A percentile compares a stretch with the other conserved stretches of the same genome.
Conservation (phyloP, 805 yeast genomes). For the Saccharomycopsis olivae region DNA sequence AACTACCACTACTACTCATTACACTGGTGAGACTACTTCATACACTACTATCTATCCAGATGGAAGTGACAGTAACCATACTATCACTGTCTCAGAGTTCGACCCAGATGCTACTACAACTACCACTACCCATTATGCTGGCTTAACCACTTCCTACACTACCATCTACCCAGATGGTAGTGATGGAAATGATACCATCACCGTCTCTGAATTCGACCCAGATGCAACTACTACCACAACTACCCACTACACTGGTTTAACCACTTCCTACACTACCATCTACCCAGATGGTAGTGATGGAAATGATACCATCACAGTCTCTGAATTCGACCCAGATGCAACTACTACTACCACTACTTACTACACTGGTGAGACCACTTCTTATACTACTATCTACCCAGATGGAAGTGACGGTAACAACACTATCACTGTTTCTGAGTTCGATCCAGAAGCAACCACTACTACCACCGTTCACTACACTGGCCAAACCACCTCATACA, state of each 20-base stretch:
- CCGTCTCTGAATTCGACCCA: slow-evolving; percentile 8
- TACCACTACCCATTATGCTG: slow-evolving; percentile 2
- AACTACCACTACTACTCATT: neutral
- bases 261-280: slow-evolving; percentile 5
- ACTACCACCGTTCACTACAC: slow-evolving; percentile 2
- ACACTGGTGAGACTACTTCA: slow-evolving; percentile 4
- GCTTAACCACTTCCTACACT: slow-evolving; percentile 1
- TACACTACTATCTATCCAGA: neutral
- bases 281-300: slow-evolving; percentile 3
- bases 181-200: neutral
- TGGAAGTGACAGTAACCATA: neutral
- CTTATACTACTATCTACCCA: slow-evolving; percentile 5
- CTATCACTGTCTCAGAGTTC: slow-evolving; percentile 1
- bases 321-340: slow-evolving; percentile 3
- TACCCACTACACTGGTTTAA: slow-evolving; percentile 3
- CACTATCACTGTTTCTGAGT: slow-evolving; percentile 1
- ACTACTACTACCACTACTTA: slow-evolving; percentile 2
- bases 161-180: neutral
- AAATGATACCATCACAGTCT: slow-evolving; percentile 1
- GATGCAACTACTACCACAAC: slow-evolving; percentile 3
- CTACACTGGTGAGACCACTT: slow-evolving; percentile 6
- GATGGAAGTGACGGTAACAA: slow-evolving; percentile 2
- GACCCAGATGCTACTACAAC: slow-evolving; percentile 3
- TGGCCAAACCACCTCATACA: slow-evolving; percentile 1
- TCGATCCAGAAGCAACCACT: slow-evolving; percentile 1